Conservation (phyloP, 352 stramenopile genomes). For the Globisporangium rhizosaccharum region DNA sequence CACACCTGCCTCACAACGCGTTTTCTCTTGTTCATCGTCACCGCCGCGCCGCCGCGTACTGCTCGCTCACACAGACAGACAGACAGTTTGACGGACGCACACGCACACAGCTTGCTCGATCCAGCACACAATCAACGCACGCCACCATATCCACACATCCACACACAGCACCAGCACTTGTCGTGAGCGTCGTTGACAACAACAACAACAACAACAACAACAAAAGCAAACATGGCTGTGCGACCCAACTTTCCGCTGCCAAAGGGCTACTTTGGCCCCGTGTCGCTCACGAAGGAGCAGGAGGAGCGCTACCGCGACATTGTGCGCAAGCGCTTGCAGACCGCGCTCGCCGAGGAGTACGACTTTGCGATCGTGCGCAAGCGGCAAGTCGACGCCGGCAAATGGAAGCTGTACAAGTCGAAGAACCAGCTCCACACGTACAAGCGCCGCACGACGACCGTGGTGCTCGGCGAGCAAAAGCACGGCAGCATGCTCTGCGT, state of each 20-base stretch:
- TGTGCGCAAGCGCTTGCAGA: slow-evolving; percentile 6
- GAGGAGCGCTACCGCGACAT: slow-evolving; percentile 22
- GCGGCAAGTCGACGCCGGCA: slow-evolving; percentile 24
- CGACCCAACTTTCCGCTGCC: slow-evolving; percentile 16
- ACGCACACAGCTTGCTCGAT: too few relatives aligned
- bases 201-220: neutral
- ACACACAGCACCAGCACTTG: too few relatives aligned
- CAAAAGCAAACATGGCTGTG: slow-evolving; percentile 4
- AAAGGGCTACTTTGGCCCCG: slow-evolving; percentile 14
- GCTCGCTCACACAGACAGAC: too few relatives aligned
- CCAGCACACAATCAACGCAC: too few relatives aligned
- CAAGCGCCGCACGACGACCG: slow-evolving; percentile 10
- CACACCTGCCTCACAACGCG: too few relatives aligned
- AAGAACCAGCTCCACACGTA: slow-evolving; percentile 40
- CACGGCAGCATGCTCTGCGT: slow-evolving; percentile 28
- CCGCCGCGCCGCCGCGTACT: too few relatives aligned
- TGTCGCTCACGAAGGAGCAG: slow-evolving; percentile 26
- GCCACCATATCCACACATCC: neutral
- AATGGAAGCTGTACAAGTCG: slow-evolving; percentile 48
- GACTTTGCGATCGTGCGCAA: slow-evolving; percentile 10
- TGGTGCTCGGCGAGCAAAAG: slow-evolving; percentile 4
- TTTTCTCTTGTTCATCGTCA: too few relatives aligned
- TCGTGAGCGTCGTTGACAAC: too few relatives aligned
- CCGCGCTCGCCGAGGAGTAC: slow-evolving; percentile 13
- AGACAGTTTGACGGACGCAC: too few relatives aligned